Conservation (phyloP, 345 rosid species). For the Brassica nigra region DNA sequence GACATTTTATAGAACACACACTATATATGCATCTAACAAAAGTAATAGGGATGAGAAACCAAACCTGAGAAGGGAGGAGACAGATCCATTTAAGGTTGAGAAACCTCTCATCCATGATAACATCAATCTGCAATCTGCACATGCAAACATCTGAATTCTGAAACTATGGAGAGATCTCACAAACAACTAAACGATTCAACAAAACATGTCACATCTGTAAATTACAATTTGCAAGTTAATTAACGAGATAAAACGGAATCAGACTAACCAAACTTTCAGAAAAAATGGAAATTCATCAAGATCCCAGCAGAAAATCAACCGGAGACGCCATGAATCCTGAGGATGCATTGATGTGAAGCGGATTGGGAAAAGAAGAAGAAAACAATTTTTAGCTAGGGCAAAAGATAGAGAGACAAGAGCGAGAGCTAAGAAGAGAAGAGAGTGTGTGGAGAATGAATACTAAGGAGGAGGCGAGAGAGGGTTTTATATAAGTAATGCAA, state of each 20-base stretch:
- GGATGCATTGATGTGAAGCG: background rate
- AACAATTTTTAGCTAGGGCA: slow-evolving; percentile 26
- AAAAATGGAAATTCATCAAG: background rate
- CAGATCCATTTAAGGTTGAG: background rate
- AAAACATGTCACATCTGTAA: background rate
- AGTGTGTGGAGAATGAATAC: background rate
- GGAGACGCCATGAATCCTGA: background rate
- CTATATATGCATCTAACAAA: background rate
- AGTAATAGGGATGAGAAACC: background rate
- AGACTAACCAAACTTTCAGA: slow-evolving; percentile 12
- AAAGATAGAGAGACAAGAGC: background rate
- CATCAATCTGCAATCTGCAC: slow-evolving; percentile 19
- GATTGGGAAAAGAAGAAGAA: background rate
- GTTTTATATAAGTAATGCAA: slow-evolving; percentile 37
- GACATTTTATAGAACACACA: background rate
- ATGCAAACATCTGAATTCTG: slow-evolving; percentile 14
- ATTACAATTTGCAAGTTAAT: background rate
- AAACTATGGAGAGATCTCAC: background rate
- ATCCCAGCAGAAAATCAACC: background rate
- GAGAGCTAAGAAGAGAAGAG: too few species aligned
- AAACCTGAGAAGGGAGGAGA: slow-evolving; percentile 28
- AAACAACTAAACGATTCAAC: background rate
- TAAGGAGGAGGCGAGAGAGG: slow-evolving; percentile 21
- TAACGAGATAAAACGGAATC: background rate
- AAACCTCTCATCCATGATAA: background rate